phyloP scores from a whole-genome alignment of 805 yeast genomes.

The Spathaspora hagerdaliae region DNA sequence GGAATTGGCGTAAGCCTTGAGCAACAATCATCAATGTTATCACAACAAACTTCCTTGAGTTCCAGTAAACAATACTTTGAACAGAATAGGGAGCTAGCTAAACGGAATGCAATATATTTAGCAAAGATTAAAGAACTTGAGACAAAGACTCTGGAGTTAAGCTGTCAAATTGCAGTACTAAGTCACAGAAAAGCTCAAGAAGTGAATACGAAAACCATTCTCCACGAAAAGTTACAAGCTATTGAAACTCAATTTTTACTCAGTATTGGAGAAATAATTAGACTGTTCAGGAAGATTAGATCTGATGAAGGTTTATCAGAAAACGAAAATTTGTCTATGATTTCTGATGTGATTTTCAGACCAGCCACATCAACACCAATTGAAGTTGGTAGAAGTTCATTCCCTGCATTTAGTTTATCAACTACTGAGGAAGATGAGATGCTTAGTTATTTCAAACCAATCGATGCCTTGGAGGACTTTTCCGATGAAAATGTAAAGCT shows the following conservation, averaged over 20 bases:
- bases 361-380: constrained; percentile 19
- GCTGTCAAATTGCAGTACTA: constrained; percentile 46
- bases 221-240: constrained; percentile 32
- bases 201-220: constrained; percentile 22
- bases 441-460: neutral
- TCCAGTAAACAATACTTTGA: constrained; percentile 3
- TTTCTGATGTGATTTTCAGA: constrained; percentile 1
- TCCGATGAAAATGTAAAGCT: neutral
- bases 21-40: neutral
- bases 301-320: constrained; percentile 34
- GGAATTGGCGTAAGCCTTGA: neutral
- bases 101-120: constrained; percentile 51
- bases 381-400: neutral
- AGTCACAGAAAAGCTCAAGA: constrained; percentile 31
- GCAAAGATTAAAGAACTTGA: constrained; percentile 52
- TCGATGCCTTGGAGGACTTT: neutral
- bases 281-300: constrained; percentile 39
- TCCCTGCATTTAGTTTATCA: neutral
- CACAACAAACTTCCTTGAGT: too few species aligned
- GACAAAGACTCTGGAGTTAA: constrained; percentile 43
- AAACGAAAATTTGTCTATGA: constrained; percentile 1
- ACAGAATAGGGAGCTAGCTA: constrained; percentile 62
- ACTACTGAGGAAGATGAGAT: neutral
- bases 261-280: constrained; percentile 44
- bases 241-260: constrained; percentile 40